Conservation (phyloP, 2,329 filamentous ascomycete genomes). For the Orbilia javanica region DNA sequence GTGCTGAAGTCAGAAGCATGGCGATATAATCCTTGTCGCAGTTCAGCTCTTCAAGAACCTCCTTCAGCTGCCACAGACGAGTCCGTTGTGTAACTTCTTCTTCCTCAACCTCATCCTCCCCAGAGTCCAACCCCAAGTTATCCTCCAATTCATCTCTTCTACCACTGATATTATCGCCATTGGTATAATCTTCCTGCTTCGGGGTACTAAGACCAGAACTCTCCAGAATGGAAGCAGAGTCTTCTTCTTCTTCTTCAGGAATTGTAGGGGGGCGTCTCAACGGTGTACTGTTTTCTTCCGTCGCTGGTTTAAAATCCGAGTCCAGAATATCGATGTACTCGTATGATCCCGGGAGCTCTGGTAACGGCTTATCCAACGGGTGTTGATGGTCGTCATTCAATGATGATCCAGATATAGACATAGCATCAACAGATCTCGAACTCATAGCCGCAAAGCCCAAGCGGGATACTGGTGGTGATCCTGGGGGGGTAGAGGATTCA, state of each 20-base stretch:
- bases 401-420: conserved; percentile 11
- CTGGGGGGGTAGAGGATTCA: background rate
- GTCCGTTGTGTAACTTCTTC: background rate
- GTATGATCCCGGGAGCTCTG: background rate
- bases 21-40: conserved; percentile 45
- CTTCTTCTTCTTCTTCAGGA: background rate
- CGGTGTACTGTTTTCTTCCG: background rate
- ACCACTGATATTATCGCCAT: background rate
- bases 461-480: background rate
- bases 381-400: background rate
- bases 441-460: background rate
- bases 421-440: conserved; percentile 7
- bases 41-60: conserved; percentile 19
- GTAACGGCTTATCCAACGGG: background rate
- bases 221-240: background rate
- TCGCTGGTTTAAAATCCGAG: background rate
- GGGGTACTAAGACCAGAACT: background rate
- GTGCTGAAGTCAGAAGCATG: conserved; percentile 13
- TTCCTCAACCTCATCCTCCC: background rate
- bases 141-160: background rate
- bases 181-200: conserved; percentile 2
- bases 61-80: conserved; percentile 26
- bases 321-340: background rate
- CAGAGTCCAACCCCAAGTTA: background rate
- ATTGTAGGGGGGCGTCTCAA: background rate